A percentile compares a stretch with the other conserved stretches of the same genome.
These are phyloP conservation scores for Metschnikowia shivogae DNA, from an alignment of 805 yeast species.

Conservation along the genomic window DNA sequence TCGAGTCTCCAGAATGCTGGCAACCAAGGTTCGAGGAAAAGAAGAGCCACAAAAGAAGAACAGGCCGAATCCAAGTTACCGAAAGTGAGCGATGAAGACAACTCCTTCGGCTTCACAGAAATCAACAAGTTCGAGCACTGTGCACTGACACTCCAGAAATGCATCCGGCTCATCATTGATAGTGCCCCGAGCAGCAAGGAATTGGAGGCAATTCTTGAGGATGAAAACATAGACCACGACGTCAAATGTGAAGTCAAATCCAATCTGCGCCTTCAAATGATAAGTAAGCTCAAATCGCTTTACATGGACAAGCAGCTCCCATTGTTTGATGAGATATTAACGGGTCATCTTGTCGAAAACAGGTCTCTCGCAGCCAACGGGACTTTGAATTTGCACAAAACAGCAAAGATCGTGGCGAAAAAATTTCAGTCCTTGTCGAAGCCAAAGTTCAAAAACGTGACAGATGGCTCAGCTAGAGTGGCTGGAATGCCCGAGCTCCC, in stretches of 20 bases:
- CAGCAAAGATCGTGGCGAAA: no score
- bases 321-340: constrained; percentile 50
- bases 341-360: constrained; percentile 26
- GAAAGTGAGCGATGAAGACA: no score
- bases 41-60: not conserved
- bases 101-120: constrained; percentile 31
- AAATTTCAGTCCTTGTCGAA: no score
- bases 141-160: constrained; percentile 42
- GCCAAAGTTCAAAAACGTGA: no score
- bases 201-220: constrained; percentile 31
- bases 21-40: not conserved
- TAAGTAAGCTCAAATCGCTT: constrained; percentile 54
- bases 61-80: not conserved
- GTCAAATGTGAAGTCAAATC: constrained; percentile 49
- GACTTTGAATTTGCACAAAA: no score
- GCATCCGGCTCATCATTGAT: constrained; percentile 31
- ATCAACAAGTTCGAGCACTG: constrained; percentile 38
- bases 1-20: not conserved
- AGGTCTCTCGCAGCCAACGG: constrained; percentile 13
- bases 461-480: not conserved
- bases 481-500: constrained; percentile 65
- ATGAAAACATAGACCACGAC: constrained; percentile 36
- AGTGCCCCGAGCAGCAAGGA: constrained; percentile 53
- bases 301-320: constrained; percentile 46
- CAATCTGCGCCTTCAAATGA: constrained; percentile 53